Conservation (phyloP, 139 green algal species). For the Pleodorina starrii region DNA sequence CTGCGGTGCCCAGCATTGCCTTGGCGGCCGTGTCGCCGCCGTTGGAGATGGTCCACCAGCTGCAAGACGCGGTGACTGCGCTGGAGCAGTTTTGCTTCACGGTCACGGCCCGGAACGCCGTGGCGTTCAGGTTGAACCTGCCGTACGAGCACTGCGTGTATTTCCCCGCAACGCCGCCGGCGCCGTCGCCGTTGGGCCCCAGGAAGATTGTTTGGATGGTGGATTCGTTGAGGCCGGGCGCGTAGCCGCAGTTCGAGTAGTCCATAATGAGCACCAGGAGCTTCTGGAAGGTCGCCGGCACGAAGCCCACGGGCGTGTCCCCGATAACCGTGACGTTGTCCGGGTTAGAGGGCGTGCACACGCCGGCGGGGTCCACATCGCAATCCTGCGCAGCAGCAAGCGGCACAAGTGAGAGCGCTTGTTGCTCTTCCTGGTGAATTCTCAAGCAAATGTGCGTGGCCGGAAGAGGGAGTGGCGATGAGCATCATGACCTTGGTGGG, state of each 20-base stretch:
- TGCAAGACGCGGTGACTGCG: background rate
- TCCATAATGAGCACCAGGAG: background rate
- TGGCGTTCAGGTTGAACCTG: background rate
- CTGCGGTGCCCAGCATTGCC: background rate
- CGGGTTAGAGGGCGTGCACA: background rate
- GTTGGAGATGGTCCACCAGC: background rate
- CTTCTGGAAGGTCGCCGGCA: background rate
- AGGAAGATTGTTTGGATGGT: background rate
- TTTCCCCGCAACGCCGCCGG: background rate
- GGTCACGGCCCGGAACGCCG: background rate
- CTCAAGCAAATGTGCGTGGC: no score
- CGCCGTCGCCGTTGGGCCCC: background rate
- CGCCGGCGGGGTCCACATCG: background rate
- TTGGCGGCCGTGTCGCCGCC: background rate
- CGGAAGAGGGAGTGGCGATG: no score
- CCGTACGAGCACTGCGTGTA: conserved; percentile 33
- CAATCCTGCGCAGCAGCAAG: background rate
- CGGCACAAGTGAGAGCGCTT: no score
- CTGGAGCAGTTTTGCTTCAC: background rate
- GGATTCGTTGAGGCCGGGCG: background rate
- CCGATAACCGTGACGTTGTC: no score
- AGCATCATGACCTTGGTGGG: no score
- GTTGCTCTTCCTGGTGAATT: no score
- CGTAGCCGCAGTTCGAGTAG: background rate
- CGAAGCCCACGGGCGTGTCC: background rate